Conservation (phyloP, 202 grass and related monocot species). For the Schoenoplectus triqueter region DNA sequence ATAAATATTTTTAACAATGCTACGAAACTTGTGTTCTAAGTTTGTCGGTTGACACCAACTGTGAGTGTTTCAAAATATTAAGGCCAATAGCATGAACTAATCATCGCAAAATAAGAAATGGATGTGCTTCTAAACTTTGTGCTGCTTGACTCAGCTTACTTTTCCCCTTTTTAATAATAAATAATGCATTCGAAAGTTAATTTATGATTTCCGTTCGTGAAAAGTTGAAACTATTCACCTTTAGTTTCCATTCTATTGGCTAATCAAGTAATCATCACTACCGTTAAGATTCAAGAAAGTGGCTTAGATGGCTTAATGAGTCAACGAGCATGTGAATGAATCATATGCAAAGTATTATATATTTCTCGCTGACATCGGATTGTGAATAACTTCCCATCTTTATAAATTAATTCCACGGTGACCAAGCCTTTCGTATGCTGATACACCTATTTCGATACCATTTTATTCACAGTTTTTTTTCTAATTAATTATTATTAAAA, state of each 20-base stretch:
- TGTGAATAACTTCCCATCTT: constrained; percentile 22
- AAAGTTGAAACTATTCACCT: background rate
- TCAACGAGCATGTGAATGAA: constrained; percentile 22
- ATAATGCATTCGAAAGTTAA: background rate
- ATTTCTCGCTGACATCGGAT: background rate
- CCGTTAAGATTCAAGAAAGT: background rate
- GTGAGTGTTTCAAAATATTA: constrained; percentile 14
- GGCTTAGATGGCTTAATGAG: constrained; percentile 31
- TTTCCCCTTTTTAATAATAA: background rate
- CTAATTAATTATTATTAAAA: too few species aligned
- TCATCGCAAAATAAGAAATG: background rate
- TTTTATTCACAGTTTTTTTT: background rate
- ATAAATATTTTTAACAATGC: background rate
- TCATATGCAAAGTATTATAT: constrained; percentile 13
- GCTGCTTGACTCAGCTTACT: background rate
- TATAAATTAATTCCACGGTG: background rate
- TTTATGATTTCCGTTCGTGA: background rate
- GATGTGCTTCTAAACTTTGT: background rate
- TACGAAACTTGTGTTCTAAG: background rate
- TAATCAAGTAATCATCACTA: constrained; percentile 17
- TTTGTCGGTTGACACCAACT: constrained; percentile 4
- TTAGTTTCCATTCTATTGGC: constrained; percentile 1
- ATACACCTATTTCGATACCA: background rate
- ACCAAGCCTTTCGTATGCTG: background rate
- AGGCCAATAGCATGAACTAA: background rate